Conservation (phyloP, 768 basidiomycete genomes). For the Serendipita vermifera region DNA sequence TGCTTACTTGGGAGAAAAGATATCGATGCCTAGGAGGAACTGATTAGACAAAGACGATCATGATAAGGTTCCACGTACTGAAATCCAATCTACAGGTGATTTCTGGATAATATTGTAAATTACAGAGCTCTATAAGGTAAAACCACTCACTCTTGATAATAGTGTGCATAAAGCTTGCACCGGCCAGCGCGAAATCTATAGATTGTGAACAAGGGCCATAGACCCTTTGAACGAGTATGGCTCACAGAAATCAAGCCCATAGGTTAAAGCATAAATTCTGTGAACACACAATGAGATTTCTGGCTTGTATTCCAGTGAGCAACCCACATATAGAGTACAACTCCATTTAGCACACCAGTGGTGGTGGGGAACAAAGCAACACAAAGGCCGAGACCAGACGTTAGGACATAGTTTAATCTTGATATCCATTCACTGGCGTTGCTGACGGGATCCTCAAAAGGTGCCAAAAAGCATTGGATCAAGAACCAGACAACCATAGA, state of each 20-base stretch:
- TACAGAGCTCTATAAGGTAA: slow-evolving; percentile 11
- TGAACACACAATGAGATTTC: background rate
- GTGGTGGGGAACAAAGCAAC: slow-evolving; percentile 44
- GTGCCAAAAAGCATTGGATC: slow-evolving; percentile 44
- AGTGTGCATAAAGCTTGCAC: slow-evolving; percentile 37
- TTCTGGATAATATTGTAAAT: slow-evolving; percentile 25
- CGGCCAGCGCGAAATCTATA: slow-evolving; percentile 52
- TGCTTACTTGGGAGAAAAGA: slow-evolving; percentile 60
- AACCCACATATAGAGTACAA: slow-evolving; percentile 51
- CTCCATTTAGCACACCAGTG: slow-evolving; percentile 41
- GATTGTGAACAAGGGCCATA: slow-evolving; percentile 11
- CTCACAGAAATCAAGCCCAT: slow-evolving; percentile 54
- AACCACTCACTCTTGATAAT: slow-evolving; percentile 44
- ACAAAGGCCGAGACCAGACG: slow-evolving; percentile 49
- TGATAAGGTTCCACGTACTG: slow-evolving; percentile 33
- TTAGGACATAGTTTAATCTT: slow-evolving; percentile 53
- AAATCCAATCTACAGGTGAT: slow-evolving; percentile 57
- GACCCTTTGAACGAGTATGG: background rate
- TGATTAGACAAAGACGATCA: background rate
- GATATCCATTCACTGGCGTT: slow-evolving; percentile 69
- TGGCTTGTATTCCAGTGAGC: background rate
- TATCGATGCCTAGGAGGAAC: slow-evolving; percentile 47
- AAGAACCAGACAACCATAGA: slow-evolving; percentile 48
- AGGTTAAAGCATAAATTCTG: slow-evolving; percentile 44
- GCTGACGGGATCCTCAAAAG: slow-evolving; percentile 56